Base-by-base conservation (phyloP, 352 stramenopile genomes). In the Peronosclerospora sorghi region DNA sequence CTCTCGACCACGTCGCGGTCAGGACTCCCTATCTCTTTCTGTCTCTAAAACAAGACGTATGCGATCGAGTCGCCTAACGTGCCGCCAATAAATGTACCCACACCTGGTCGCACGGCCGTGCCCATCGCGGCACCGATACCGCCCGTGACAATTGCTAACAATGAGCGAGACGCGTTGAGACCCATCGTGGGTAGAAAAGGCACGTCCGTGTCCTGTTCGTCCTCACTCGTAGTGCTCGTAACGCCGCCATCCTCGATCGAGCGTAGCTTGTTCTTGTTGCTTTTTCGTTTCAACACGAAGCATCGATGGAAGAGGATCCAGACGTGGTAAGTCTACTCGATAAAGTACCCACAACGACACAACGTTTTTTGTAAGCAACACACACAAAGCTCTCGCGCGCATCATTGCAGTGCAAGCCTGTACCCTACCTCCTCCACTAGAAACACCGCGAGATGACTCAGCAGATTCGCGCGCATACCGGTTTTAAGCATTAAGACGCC, bases 391-490 rank as follows among this genome's bases (percentile, higher is more conserved):
- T 15, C 19, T 8, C 3, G 14, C 28, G 4, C 32, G 43, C 8
- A 5, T 20, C 23, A 23, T 13, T 13, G 9, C 24, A 37, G n/a
- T 20, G 9, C 2, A 37, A 60, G n/a, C n/a, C n/a, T n/a, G n/a
- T n/a, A n/a, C n/a, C 54, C 10, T 32, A 87, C 75, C 69, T 91
- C 78, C 56, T 91, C 78, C 29, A 91, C 68, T 13, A 91, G 43
- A 59, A 91, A 91, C 51, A 88, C 83, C 8, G 78, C 78, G 23
- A 87, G 47, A 43, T 87, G 77, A 45, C 69, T 65, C 30, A 91
- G 54, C 19, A 88, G 48, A 41, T 79, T 85, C 35, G 68, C 69
- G 13, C 73, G 73, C 69, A 88, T 85, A 27, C 75, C 75, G 4
- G 78, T 91, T 56, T 86, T 81, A 43, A 87, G 27, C 63, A 91